Conservation (phyloP, 2,329 filamentous ascomycete species). For the Biscogniauxia sp. region DNA sequence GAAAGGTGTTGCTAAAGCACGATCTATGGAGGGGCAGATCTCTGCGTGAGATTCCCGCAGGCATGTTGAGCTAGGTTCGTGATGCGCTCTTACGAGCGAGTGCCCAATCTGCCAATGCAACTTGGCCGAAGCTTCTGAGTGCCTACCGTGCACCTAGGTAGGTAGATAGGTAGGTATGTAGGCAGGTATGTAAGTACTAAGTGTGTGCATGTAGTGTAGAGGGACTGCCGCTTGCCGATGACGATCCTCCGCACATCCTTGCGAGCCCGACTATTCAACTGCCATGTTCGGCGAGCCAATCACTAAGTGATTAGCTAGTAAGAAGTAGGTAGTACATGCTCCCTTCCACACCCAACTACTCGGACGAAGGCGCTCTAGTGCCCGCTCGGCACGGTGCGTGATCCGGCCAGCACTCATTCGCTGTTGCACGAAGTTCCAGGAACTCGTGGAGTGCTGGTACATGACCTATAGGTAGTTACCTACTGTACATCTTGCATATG, state of each 20-base stretch:
- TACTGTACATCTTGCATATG: background rate
- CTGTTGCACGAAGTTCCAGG: background rate
- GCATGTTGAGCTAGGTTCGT: background rate
- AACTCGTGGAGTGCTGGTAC: background rate
- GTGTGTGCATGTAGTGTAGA: background rate
- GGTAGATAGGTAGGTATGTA: too few relatives aligned
- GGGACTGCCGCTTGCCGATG: constrained; percentile 26
- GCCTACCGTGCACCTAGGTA: too few relatives aligned
- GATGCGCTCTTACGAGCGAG: constrained; percentile 9
- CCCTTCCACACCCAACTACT: constrained; percentile 7
- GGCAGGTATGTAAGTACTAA: background rate
- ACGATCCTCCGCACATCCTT: constrained; percentile 21
- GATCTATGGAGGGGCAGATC: background rate
- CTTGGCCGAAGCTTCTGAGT: background rate
- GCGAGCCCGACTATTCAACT: constrained; percentile 11
- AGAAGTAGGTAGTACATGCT: constrained; percentile 19
- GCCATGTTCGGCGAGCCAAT: constrained; percentile 27
- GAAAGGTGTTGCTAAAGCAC: background rate
- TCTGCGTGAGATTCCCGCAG: background rate
- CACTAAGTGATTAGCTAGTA: too few relatives aligned
- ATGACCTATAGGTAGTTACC: background rate
- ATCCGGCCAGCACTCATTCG: constrained; percentile 10
- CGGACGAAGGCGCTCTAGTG: constrained; percentile 20
- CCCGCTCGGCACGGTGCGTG: constrained; percentile 28
- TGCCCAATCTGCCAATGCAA: background rate